These are phyloP conservation scores for Atkinsonella texensis DNA, from an alignment of 2,329 filamentous ascomycete genomes.

Conservation along the genomic window DNA sequence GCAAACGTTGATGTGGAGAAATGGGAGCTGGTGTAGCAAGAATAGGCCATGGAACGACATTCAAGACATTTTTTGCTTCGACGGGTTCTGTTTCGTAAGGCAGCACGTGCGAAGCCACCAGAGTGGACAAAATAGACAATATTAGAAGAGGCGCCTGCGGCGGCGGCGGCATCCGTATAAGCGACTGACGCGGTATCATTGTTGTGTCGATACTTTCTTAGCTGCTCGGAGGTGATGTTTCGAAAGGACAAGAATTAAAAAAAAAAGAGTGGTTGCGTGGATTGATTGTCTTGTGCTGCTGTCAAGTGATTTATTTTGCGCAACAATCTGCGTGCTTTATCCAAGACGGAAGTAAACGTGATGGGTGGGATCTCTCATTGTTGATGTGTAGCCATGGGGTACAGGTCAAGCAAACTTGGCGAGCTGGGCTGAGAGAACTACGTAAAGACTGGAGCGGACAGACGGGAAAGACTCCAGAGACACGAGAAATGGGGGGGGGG, in stretches of 20 bases:
- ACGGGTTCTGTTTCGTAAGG: slow-evolving; percentile 28
- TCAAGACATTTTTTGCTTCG: slow-evolving; percentile 19
- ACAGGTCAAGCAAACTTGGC: not conserved
- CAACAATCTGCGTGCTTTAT: not conserved
- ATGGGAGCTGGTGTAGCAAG: slow-evolving; percentile 23
- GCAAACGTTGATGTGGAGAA: slow-evolving; percentile 22
- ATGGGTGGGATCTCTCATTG: not conserved
- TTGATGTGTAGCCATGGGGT: not conserved
- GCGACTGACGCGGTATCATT: slow-evolving; percentile 18
- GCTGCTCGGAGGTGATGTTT: not conserved
- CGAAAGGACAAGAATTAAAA: not conserved
- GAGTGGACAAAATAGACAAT: slow-evolving; percentile 19
- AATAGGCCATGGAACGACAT: slow-evolving; percentile 27
- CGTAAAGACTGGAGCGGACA: not conserved
- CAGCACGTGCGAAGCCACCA: slow-evolving; percentile 26
- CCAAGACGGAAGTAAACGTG: slow-evolving; percentile 2
- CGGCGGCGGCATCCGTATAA: slow-evolving; percentile 22
- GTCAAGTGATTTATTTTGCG: not conserved
- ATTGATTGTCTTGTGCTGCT: not conserved
- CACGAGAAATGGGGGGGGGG: not conserved
- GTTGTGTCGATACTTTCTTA: slow-evolving; percentile 4
- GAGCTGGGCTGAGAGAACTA: not conserved
- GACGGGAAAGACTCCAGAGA: not conserved
- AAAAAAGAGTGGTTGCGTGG: not conserved
- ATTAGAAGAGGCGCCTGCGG: slow-evolving; percentile 22